These are phyloP conservation scores for Arachis monticola DNA, from an alignment of 331 rosid species.

Conservation along the genomic window DNA sequence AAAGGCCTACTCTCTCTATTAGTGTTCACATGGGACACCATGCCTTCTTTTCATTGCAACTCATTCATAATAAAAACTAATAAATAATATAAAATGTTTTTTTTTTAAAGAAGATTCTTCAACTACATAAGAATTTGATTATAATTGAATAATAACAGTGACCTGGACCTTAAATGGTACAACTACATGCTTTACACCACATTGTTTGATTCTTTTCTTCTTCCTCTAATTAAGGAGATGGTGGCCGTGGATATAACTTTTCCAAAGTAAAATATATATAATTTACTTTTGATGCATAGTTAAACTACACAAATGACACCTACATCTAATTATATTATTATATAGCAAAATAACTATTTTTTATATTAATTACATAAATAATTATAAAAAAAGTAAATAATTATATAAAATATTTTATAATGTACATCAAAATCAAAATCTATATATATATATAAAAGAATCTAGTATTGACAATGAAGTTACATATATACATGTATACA, in stretches of 20 bases:
- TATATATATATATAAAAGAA: neutral
- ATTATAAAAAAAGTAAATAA: no score
- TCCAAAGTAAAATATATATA: constrained; percentile 12
- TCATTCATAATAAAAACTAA: neutral
- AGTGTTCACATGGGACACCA: constrained; percentile 47
- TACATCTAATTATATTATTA: no score
- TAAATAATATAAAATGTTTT: no score
- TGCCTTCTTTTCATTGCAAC: neutral
- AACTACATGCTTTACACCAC: neutral
- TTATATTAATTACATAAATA: no score
- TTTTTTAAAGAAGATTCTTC: no score
- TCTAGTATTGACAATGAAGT: constrained; percentile 31
- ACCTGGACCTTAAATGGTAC: neutral
- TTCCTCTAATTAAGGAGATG: neutral
- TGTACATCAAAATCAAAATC: no score
- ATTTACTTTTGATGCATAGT: no score
- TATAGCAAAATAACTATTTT: no score
- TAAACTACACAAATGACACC: no score
- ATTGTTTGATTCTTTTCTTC: constrained; percentile 18
- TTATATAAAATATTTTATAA: no score
- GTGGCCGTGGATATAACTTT: constrained; percentile 35
- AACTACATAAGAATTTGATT: no score
- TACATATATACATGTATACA: neutral
- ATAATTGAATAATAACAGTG: neutral
- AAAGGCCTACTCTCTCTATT: neutral